Conservation (phyloP, 2,329 filamentous ascomycete species). For the Ophiostoma australiae region DNA sequence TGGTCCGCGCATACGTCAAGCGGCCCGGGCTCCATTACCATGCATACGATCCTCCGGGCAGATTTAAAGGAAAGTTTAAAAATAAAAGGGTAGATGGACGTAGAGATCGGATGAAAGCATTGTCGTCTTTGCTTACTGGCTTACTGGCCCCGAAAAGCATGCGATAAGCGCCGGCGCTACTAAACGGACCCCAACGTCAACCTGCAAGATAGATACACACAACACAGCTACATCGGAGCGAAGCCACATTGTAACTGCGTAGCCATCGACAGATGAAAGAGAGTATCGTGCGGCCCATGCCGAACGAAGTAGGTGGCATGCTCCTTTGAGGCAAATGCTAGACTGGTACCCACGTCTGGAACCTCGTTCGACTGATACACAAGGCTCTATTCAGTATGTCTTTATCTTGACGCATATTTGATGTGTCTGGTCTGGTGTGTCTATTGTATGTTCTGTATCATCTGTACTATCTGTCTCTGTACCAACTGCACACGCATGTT, state of each 20-base stretch:
- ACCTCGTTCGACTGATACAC: neutral
- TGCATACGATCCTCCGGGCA: neutral
- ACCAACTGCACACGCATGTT: slow-evolving; percentile 1
- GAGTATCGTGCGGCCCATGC: neutral
- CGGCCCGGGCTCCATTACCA: neutral
- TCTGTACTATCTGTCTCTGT: neutral
- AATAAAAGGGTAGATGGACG: neutral
- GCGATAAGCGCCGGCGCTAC: neutral
- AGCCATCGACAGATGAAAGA: neutral
- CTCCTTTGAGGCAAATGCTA: neutral
- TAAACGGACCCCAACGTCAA: neutral
- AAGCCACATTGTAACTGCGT: neutral
- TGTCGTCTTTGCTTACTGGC: neutral
- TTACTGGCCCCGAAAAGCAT: neutral
- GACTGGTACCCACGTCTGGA: neutral
- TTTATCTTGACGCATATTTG: neutral
- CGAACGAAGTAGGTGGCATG: neutral
- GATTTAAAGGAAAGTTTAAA: neutral
- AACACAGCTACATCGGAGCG: neutral
- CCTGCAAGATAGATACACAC: neutral
- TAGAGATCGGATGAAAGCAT: neutral
- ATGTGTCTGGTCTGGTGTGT: neutral
- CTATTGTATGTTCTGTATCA: neutral
- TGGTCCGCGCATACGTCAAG: neutral
- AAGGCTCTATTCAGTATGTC: neutral